phyloP scores from a whole-genome alignment of 1,139 yeast species.

The Wickerhamiella infanticola region DNA sequence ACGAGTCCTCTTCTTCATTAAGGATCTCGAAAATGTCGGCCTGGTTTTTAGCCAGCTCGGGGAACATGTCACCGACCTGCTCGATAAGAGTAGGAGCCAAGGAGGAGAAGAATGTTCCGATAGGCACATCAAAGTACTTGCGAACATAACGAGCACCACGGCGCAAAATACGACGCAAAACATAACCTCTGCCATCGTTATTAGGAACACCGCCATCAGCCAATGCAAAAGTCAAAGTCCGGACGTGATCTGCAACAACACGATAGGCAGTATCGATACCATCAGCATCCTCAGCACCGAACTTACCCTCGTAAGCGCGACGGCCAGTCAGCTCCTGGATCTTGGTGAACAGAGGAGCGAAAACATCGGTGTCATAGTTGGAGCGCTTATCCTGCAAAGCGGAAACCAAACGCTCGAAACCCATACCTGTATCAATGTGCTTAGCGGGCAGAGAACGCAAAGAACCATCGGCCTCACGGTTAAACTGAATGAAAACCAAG shows the following conservation, averaged over 20 bases:
- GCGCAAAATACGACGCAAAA: slow-evolving; percentile 86
- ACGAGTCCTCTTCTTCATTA: slow-evolving; percentile 90
- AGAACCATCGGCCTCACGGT: slow-evolving; percentile 80
- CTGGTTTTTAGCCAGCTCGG: slow-evolving; percentile 64
- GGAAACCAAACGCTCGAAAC: slow-evolving; percentile 92
- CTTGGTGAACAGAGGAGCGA: slow-evolving; percentile 67
- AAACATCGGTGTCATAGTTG: slow-evolving; percentile 94
- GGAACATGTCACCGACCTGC: slow-evolving; percentile 78
- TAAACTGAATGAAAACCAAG: slow-evolving; percentile 88
- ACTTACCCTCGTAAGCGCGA: slow-evolving; percentile 79
- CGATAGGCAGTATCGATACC: slow-evolving; percentile 97
- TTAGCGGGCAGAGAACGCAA: slow-evolving; percentile 76
- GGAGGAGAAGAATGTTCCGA: slow-evolving; percentile 82
- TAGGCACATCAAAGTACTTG: slow-evolving; percentile 89
- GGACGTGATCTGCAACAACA: slow-evolving; percentile 94
- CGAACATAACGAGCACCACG: slow-evolving; percentile 97
- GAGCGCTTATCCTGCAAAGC: slow-evolving; percentile 80
- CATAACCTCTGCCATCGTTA: slow-evolving; percentile 98
- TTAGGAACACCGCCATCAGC: slow-evolving; percentile 99
- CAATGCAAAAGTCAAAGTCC: slow-evolving; percentile 89
- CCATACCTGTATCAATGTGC: slow-evolving; percentile 97
- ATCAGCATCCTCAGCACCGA: slow-evolving; percentile 81
- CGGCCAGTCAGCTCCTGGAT: slow-evolving; percentile 90
- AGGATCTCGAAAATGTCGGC: slow-evolving; percentile 74
- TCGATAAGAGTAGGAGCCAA: slow-evolving; percentile 87